Evolutionary conservation across 495 filamentous ascomycete genomes (phyloP).

Genomic region (Aspergillus sclerotioniger): DNA sequence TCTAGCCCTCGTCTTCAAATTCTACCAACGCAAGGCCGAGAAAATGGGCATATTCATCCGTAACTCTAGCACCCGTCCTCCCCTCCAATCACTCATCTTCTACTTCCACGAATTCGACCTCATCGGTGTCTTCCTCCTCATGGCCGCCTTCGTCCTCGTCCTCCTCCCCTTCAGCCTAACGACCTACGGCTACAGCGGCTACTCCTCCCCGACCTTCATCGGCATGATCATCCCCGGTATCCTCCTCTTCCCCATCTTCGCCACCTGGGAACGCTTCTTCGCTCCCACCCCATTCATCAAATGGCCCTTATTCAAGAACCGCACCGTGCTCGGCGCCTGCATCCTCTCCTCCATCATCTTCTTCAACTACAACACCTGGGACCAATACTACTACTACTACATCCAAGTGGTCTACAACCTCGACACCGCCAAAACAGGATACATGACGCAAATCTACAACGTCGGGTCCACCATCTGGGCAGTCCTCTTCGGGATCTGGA

Average conservation of each 20-base stretch:
- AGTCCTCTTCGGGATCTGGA: constrained; percentile 56
- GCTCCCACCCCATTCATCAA: constrained; percentile 62
- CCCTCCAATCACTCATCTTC: constrained; percentile 45
- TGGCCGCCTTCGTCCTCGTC: constrained; percentile 59
- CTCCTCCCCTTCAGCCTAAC: constrained; percentile 62
- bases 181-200: constrained; percentile 45
- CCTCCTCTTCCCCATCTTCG: constrained; percentile 54
- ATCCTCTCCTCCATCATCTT: constrained; percentile 53
- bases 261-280: constrained; percentile 55
- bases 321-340: constrained; percentile 65
- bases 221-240: constrained; percentile 56
- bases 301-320: constrained; percentile 57
- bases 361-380: constrained; percentile 66
- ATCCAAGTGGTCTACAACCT: constrained; percentile 68
- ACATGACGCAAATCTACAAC: constrained; percentile 68
- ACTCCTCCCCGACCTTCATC: constrained; percentile 53
- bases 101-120: constrained; percentile 61
- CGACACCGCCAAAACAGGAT: constrained; percentile 54
- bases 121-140: constrained; percentile 58
- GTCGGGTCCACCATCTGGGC: constrained; percentile 65
- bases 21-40: constrained; percentile 59
- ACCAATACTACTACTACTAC: constrained; percentile 65
- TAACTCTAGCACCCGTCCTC: constrained; percentile 42
- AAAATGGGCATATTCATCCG: constrained; percentile 34
- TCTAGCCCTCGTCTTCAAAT: constrained; percentile 47